Evolutionary conservation across 805 yeast species (phyloP).

Genomic region (Starmerella lactis-condensi): DNA sequence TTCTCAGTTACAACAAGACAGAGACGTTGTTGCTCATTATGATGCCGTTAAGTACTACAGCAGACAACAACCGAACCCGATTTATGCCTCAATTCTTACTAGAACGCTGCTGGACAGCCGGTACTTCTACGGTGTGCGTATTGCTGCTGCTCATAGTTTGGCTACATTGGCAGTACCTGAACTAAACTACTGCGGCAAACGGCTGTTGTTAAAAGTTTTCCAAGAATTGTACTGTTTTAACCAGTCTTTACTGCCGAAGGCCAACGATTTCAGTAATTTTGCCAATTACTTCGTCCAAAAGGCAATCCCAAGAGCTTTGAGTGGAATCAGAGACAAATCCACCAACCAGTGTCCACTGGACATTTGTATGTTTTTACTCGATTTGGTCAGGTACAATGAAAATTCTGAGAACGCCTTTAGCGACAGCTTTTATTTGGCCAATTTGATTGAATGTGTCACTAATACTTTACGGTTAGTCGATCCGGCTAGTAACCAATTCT

Average conservation of each 20-base stretch:
- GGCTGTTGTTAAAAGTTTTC: constrained; percentile 52
- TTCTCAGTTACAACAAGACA: constrained; percentile 80
- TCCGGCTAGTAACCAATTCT: constrained; percentile 8
- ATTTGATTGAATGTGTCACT: constrained; percentile 38
- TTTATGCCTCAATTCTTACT: constrained; percentile 58
- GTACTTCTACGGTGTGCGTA: constrained; percentile 75
- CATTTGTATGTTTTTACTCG: constrained; percentile 45
- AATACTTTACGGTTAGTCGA: constrained; percentile 20
- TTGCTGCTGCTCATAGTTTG: constrained; percentile 69
- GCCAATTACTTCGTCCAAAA: constrained; percentile 51
- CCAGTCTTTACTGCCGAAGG: constrained; percentile 42
- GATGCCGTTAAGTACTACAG: constrained; percentile 67
- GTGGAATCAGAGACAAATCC: constrained; percentile 37
- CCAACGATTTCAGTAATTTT: constrained; percentile 64
- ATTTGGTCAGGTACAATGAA: constrained; percentile 64
- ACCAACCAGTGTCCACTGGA: constrained; percentile 43
- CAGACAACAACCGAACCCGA: constrained; percentile 40
- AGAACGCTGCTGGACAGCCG: constrained; percentile 69
- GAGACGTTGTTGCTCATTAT: constrained; percentile 89
- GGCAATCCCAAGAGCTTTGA: constrained; percentile 44
- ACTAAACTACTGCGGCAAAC: constrained; percentile 50
- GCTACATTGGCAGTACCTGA: constrained; percentile 46
- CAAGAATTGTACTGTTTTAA: constrained; percentile 56
- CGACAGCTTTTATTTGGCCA: constrained; percentile 49
- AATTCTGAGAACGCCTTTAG: constrained; percentile 60